phyloP scores from a whole-genome alignment of 345 rosid species.

The Syzygium jambos region DNA sequence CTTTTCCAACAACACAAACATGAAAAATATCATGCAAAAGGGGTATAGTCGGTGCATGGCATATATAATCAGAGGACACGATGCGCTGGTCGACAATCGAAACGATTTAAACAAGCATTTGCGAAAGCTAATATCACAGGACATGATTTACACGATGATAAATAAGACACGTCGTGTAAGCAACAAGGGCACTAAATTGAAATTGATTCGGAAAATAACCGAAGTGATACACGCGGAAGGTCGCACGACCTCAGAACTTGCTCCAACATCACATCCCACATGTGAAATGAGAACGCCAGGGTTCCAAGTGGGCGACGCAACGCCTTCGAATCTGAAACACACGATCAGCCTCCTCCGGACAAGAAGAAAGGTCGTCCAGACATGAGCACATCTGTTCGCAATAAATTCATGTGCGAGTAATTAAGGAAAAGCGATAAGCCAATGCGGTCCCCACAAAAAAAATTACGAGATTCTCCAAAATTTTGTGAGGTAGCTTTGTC shows the following conservation, averaged over 20 bases:
- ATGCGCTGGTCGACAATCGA: background rate
- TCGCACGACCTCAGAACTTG: background rate
- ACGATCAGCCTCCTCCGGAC: background rate
- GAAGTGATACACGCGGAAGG: background rate
- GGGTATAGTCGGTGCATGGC: background rate
- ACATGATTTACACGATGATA: background rate
- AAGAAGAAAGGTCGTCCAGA: background rate
- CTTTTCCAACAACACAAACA: background rate
- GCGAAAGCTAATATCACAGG: background rate
- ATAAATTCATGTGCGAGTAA: background rate
- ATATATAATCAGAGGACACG: background rate
- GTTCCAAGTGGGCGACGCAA: background rate
- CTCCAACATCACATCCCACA: background rate
- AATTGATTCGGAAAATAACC: background rate
- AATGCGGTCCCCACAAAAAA: background rate
- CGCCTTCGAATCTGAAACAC: background rate
- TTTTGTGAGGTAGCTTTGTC: background rate
- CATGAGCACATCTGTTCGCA: background rate
- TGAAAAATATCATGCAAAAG: background rate
- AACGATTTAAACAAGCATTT: background rate
- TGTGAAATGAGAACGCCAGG: background rate
- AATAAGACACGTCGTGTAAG: background rate
- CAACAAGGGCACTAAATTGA: background rate
- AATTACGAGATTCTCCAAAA: background rate
- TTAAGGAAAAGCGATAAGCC: background rate